phyloP scores from a whole-genome alignment of 495 filamentous ascomycete species.

The Annulohypoxylon bovei region DNA sequence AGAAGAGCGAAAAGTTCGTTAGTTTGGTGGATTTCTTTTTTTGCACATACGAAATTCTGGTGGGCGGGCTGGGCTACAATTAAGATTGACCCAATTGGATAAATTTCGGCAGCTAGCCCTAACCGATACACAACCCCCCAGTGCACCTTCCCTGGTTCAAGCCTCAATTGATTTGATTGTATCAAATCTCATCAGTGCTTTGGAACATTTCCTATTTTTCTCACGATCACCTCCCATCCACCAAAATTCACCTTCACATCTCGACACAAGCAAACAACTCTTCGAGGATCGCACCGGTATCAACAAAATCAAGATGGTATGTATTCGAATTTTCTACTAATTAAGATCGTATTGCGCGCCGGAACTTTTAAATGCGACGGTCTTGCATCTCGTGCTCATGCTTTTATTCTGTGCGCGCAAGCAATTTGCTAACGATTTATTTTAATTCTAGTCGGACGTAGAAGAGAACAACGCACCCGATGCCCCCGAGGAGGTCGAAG shows the following conservation, averaged over 20 bases:
- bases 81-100: slow-evolving; percentile 40
- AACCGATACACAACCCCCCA: slow-evolving; percentile 45
- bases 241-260: slow-evolving; percentile 33
- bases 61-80: slow-evolving; percentile 10
- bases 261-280: slow-evolving; percentile 46
- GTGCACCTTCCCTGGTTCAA: slow-evolving; percentile 34
- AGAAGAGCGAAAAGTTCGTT: background rate
- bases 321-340: slow-evolving; percentile 34
- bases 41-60: slow-evolving; percentile 29
- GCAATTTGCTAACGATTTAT: slow-evolving; percentile 21
- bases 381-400: slow-evolving; percentile 25
- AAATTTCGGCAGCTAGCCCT: slow-evolving; percentile 47
- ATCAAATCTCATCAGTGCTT: slow-evolving; percentile 23
- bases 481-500: slow-evolving; percentile 88
- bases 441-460: slow-evolving; percentile 65
- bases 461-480: slow-evolving; percentile 83
- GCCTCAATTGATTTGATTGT: slow-evolving; percentile 40
- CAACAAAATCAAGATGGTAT: slow-evolving; percentile 64
- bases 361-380: slow-evolving; percentile 15
- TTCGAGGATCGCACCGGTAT: slow-evolving; percentile 66
- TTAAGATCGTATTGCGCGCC: background rate
- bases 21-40: slow-evolving; percentile 14
- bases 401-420: slow-evolving; percentile 32
- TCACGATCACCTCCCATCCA: slow-evolving; percentile 35
- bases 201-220: slow-evolving; percentile 43